Percentiles rank a stretch among this genome's conserved stretches.
Evolutionary conservation across 2,329 filamentous ascomycete genomes (phyloP).

Genomic region (Periconia macrospinosa): DNA sequence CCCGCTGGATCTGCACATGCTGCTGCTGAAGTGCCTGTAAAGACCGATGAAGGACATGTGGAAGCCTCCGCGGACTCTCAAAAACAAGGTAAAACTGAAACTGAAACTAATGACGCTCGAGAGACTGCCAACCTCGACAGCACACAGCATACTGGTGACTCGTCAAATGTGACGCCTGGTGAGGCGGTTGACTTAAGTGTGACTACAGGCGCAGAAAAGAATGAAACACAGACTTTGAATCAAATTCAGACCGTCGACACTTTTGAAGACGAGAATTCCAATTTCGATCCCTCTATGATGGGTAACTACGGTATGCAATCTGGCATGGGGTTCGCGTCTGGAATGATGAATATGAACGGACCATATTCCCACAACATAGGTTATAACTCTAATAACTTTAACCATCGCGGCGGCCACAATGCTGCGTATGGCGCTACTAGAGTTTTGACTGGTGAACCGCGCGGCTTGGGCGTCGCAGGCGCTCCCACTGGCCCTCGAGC

Average conservation of each 20-base stretch:
- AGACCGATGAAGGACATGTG: conserved; percentile 32
- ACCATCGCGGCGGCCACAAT: conserved; percentile 51
- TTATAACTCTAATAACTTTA: conserved; percentile 40
- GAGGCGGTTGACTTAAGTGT: conserved; percentile 17
- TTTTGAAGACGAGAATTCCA: conserved; percentile 22
- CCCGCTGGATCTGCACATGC: conserved; percentile 32
- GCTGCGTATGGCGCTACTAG: conserved; percentile 41
- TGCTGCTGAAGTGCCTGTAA: conserved; percentile 25
- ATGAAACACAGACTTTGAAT: conserved; percentile 25
- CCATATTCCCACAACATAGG: conserved; percentile 41
- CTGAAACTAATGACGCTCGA: neutral
- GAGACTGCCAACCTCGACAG: neutral
- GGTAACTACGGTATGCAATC: conserved; percentile 40
- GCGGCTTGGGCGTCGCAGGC: conserved; percentile 63
- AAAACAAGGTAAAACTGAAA: conserved; percentile 35
- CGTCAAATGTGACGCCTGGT: conserved; percentile 9
- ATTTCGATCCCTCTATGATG: conserved; percentile 35
- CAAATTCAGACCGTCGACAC: conserved; percentile 40
- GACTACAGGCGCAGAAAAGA: conserved; percentile 18
- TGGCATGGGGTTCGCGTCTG: neutral
- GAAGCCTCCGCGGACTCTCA: conserved; percentile 22
- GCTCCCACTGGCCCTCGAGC: conserved; percentile 93
- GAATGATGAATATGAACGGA: conserved; percentile 35
- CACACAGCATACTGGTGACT: neutral
- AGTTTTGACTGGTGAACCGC: conserved; percentile 43